Evolutionary conservation across 73 alveolate species (phyloP).

Genomic region (Effrenium voratum): DNA sequence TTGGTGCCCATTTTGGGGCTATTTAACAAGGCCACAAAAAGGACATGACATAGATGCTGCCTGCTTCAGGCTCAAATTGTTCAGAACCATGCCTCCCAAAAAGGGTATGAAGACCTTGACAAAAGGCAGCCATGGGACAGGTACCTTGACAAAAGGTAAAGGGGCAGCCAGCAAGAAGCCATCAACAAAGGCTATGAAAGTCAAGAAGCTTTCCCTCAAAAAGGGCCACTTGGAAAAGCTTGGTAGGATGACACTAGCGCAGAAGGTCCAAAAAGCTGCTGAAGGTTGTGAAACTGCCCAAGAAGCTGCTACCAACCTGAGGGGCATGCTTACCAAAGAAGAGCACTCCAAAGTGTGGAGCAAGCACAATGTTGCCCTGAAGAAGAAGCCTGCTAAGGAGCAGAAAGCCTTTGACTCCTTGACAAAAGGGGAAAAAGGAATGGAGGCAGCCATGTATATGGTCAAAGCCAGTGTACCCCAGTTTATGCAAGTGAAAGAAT

Average conservation of each 20-base stretch:
- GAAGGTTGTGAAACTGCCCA: not conserved
- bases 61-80: too few relatives aligned
- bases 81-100: too few relatives aligned
- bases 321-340: not conserved
- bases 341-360: conserved; percentile 28
- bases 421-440: not conserved
- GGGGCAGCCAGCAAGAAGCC: not conserved
- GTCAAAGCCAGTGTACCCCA: not conserved
- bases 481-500: not conserved
- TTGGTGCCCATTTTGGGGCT: too few relatives aligned
- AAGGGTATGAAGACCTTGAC: not conserved
- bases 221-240: not conserved
- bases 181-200: not conserved
- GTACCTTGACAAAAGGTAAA: not conserved
- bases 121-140: not conserved
- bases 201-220: not conserved
- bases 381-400: not conserved
- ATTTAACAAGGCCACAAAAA: too few relatives aligned
- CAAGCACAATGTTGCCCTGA: not conserved
- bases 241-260: conserved; percentile 12
- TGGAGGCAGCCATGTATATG: not conserved
- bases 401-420: not conserved
- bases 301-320: conserved; percentile 5
- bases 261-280: conserved; percentile 4
- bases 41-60: too few relatives aligned